phyloP scores from a whole-genome alignment of 148 eudicot species.

The Cornus kousa region DNA sequence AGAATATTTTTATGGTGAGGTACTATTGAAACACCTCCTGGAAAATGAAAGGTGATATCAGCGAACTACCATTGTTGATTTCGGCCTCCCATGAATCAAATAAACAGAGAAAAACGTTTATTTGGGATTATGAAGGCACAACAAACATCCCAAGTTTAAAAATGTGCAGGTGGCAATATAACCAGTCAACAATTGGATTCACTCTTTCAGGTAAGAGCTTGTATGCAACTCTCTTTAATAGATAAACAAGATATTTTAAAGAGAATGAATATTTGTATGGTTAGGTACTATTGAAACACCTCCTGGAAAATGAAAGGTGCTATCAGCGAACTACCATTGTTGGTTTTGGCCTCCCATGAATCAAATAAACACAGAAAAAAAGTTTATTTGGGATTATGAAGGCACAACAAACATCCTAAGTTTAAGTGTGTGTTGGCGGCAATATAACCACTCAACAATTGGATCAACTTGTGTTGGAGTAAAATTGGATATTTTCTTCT shows the following conservation, averaged over 20 bases:
- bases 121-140: conserved; percentile 44
- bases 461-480: too few relatives aligned
- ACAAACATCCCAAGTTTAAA: not conserved
- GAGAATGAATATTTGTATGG: conserved; percentile 24
- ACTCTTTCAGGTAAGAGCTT: too few relatives aligned
- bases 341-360: conserved; percentile 48
- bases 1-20: conserved; percentile 23
- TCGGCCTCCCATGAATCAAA: conserved; percentile 30
- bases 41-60: conserved; percentile 33
- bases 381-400: conserved; percentile 43
- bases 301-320: conserved; percentile 28
- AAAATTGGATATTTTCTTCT: not conserved
- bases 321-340: conserved; percentile 43
- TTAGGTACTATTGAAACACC: conserved; percentile 48
- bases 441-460: not conserved
- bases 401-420: conserved; percentile 22
- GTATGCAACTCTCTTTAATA: not conserved
- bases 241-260: not conserved
- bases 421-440: not conserved
- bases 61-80: not conserved
- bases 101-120: conserved; percentile 21
- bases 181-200: too few relatives aligned
- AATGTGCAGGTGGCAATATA: not conserved
- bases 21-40: conserved; percentile 42
- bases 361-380: conserved; percentile 34